A percentile compares a stretch with the other conserved stretches of the same genome.
Evolutionary conservation across 75 land plant species (phyloP).

Genomic region (Sequoia sempervirens): DNA sequence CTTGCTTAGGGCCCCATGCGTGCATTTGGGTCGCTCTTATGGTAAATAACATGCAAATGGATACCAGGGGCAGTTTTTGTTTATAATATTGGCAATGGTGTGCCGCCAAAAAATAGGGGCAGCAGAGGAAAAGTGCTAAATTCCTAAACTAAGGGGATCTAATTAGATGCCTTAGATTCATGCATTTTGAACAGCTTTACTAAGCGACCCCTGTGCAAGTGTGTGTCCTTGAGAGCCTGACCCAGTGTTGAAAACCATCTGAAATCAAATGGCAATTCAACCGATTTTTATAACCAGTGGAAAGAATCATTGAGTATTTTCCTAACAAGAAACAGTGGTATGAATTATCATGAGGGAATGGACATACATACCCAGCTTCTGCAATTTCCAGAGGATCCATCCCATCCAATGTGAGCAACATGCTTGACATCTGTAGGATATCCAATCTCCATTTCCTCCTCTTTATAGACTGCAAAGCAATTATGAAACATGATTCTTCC

Average conservation of each 20-base stretch:
- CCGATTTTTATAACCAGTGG: not conserved
- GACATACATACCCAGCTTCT: slow-evolving; percentile 57
- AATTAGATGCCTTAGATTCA: not conserved
- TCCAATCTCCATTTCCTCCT: slow-evolving; percentile 70
- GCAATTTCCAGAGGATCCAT: slow-evolving; percentile 52
- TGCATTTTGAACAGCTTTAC: not conserved
- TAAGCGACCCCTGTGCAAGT: not conserved
- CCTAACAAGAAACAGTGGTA: not conserved
- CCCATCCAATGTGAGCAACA: slow-evolving; percentile 83
- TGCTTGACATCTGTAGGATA: slow-evolving; percentile 81
- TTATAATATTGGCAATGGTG: not conserved
- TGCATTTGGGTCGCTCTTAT: not conserved
- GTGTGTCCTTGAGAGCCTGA: not conserved
- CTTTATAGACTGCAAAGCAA: slow-evolving; percentile 24
- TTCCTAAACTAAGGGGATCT: not conserved
- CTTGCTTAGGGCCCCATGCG: not conserved
- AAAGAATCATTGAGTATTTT: too few relatives aligned
- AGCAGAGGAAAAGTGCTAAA: not conserved
- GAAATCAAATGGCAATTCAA: not conserved
- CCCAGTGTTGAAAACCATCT: not conserved
- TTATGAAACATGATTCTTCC: not conserved
- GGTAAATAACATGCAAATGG: not conserved
- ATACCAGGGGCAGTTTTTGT: not conserved
- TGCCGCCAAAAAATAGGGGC: not conserved
- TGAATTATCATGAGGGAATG: not conserved